Percentiles rank a stretch among this genome's conserved stretches.
phyloP scores from a whole-genome alignment of 305 asterid genomes.

The Rubia occidens region DNA sequence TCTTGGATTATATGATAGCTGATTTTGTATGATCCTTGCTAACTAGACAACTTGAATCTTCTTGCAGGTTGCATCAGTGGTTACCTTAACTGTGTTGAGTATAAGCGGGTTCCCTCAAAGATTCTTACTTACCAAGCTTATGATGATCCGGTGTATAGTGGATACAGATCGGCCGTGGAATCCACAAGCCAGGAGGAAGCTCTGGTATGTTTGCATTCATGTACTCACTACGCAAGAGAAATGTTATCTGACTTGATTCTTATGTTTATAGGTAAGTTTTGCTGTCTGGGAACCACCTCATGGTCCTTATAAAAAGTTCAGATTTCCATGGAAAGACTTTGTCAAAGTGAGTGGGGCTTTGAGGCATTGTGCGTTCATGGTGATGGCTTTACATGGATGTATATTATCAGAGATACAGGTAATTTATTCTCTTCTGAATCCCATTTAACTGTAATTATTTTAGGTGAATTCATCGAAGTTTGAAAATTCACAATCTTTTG shows the following conservation, averaged over 20 bases:
- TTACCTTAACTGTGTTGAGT: slow-evolving; percentile 44
- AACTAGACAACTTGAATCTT: slow-evolving; percentile 4
- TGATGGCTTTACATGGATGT: slow-evolving; percentile 86
- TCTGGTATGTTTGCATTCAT: slow-evolving; percentile 31
- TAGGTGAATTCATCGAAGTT: not conserved
- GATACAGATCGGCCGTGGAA: slow-evolving; percentile 66
- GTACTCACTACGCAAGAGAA: not conserved
- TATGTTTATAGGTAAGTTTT: slow-evolving; percentile 43
- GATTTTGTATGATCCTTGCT: not conserved
- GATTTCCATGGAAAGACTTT: slow-evolving; percentile 51
- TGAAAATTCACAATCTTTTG: not conserved
- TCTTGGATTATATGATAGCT: not conserved
- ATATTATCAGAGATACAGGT: slow-evolving; percentile 78
- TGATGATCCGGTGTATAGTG: slow-evolving; percentile 46
- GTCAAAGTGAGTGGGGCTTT: slow-evolving; percentile 57
- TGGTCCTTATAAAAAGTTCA: slow-evolving; percentile 49
- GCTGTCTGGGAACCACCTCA: slow-evolving; percentile 82
- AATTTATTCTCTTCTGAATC: not conserved
- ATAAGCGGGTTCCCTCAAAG: slow-evolving; percentile 38
- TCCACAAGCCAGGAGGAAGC: slow-evolving; percentile 59
- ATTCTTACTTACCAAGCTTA: slow-evolving; percentile 43
- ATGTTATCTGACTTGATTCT: not conserved
- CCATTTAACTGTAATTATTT: not conserved
- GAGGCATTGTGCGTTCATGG: slow-evolving; percentile 67
- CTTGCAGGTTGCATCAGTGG: slow-evolving; percentile 58